These are phyloP conservation scores for Salix koriyanagi DNA, from an alignment of 345 rosid species.

Conservation along the genomic window DNA sequence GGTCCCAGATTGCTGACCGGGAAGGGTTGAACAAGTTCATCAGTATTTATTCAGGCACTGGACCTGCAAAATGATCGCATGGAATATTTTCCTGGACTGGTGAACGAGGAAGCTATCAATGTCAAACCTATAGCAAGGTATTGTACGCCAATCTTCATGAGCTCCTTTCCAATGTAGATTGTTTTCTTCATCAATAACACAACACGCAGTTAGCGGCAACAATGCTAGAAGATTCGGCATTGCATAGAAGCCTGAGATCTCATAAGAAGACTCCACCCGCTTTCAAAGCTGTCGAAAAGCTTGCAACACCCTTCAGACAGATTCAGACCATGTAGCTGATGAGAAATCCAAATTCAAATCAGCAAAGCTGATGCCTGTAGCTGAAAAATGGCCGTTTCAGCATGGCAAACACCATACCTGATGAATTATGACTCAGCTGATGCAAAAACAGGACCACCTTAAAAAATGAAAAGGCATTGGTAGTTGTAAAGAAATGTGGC, in stretches of 20 bases:
- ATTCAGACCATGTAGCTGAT: neutral
- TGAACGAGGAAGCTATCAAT: slow-evolving; percentile 1
- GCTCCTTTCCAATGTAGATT: neutral
- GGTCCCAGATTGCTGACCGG: slow-evolving; percentile 44
- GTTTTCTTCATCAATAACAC: neutral
- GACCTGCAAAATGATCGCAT: slow-evolving; percentile 55
- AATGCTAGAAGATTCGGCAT: neutral
- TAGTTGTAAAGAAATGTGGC: neutral
- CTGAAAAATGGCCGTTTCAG: neutral
- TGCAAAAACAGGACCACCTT: neutral
- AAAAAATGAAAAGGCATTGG: neutral
- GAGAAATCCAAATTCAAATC: no score
- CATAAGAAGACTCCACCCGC: neutral
- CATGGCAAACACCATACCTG: neutral
- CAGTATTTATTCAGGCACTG: slow-evolving; percentile 43
- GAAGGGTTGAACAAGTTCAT: slow-evolving; percentile 30
- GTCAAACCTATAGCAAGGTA: neutral
- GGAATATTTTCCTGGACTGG: slow-evolving; percentile 51
- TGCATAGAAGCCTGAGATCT: neutral
- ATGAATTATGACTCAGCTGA: neutral
- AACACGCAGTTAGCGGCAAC: neutral
- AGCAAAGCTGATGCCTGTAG: neutral
- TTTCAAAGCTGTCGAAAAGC: neutral
- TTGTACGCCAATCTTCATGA: neutral
- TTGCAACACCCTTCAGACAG: neutral